These are phyloP conservation scores for Poterioochromonas sp. DNA, from an alignment of 352 stramenopile genomes.

Conservation along the genomic window DNA sequence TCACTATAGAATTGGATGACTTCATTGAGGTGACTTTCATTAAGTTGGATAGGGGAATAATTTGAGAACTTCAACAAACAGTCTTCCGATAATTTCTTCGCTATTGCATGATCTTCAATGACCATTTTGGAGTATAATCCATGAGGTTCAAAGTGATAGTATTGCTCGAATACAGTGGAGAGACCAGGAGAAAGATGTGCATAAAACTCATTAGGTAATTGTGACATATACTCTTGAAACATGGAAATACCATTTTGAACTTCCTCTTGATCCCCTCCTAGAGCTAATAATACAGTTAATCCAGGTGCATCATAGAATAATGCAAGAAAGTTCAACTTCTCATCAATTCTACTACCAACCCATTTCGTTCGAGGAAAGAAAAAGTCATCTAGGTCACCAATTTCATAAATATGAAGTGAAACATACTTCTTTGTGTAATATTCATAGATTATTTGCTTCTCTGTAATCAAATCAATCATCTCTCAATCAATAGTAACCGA, in stretches of 20 bases:
- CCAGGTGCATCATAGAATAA: background rate
- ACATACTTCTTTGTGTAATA: background rate
- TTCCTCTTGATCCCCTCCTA: background rate
- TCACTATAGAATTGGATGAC: background rate
- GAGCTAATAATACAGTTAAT: background rate
- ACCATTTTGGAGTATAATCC: background rate
- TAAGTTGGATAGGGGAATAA: background rate
- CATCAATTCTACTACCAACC: background rate
- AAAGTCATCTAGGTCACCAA: slow-evolving; percentile 3
- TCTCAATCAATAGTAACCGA: no score
- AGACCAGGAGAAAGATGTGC: background rate
- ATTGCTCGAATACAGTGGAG: background rate
- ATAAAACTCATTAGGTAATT: background rate
- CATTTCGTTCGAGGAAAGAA: background rate
- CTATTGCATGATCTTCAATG: background rate
- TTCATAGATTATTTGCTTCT: background rate
- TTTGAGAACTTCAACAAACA: no score
- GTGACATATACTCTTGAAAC: background rate
- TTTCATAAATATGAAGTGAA: slow-evolving; percentile 6
- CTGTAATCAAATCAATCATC: no score
- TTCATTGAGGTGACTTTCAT: background rate
- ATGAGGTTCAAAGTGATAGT: background rate
- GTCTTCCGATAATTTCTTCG: background rate
- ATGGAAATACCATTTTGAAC: background rate
- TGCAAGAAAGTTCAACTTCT: background rate